Evolutionary conservation across 345 rosid species (phyloP), one percentile per base, ranked within the genome.

Genomic region (Salix caprea): DNA sequence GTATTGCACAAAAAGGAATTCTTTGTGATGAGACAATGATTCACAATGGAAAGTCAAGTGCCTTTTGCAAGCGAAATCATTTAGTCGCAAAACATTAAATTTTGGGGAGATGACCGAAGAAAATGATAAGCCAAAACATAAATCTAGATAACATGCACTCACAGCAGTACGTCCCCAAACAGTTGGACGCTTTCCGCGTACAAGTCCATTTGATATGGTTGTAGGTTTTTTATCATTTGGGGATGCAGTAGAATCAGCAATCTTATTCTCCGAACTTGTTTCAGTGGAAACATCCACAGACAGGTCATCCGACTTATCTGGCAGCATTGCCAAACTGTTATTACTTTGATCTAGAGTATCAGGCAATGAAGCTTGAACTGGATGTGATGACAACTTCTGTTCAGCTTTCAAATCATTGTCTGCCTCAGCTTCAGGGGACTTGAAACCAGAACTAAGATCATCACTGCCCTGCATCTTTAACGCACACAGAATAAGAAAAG

Each of bases 131-230:
- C 52, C 61, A 39, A 37, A 69, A 37, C 52, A 62, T 21, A 37
- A 70, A 72, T 70, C 21, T 23, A 28, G 14, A 78, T 77, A 69
- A 68, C 37, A 71, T 39, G 66, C 78, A 91, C 98, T 89, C 88
- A 93, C 98, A 79, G 94, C 72, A 52, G 91, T 79, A 80, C 92
- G 91, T 60, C 93, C 91, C 97, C 91, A 89, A 54, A 67, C 69
- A 66, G 73, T 18, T 36, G 84, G 84, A 40, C 16, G 82, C 80
- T 80, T 87, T 28, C 84, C 71, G 65, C 67, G 81, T 37, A 72
- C 85, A 58, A 84, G 83, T 79, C 89, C 86, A 76, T 74, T 78
- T 61, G 87, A 69, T 80, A 82, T 62, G 71, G 80, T 81, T 1
- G 86, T 52, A 58, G 90, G 77, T 78, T 85, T 89, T 75, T 82